A percentile compares a stretch with the other conserved stretches of the same genome.
Evolutionary conservation across 805 yeast species (phyloP).

Genomic region (Saccharomycopsis schoenii): DNA sequence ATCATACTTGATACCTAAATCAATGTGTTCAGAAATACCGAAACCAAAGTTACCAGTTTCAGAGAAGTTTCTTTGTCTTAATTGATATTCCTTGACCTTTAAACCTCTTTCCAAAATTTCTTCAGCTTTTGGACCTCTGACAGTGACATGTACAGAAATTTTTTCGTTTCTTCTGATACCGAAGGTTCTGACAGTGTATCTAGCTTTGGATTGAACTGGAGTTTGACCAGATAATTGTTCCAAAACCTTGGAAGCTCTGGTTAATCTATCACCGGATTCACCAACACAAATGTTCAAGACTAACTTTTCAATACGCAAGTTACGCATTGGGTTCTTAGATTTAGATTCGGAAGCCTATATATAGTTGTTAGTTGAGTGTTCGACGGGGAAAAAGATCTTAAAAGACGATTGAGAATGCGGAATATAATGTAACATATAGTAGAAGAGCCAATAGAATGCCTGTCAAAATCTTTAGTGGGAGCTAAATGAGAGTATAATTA

Average conservation of each 20-base stretch:
- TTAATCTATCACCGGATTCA: conserved; percentile 99
- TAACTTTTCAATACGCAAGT: conserved; percentile 96
- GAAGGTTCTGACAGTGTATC: conserved; percentile 99
- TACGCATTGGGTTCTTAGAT: conserved; percentile 95
- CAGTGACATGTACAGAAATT: conserved; percentile 98
- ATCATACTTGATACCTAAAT: conserved; percentile 99
- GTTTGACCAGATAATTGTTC: conserved; percentile 99
- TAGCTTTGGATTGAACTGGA: conserved; percentile 99
- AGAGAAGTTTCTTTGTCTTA: conserved; percentile 89
- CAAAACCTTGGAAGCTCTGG: conserved; percentile 99
- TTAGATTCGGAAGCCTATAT: conserved; percentile 28
- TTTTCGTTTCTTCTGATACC: conserved; percentile 99
- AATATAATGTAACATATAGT: too few species aligned
- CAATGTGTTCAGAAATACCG: conserved; percentile 99
- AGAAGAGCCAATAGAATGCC: too few species aligned
- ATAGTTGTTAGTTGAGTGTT: neutral
- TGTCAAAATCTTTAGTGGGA: too few species aligned
- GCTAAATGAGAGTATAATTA: too few species aligned
- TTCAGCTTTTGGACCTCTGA: conserved; percentile 99
- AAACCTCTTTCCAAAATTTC: conserved; percentile 99
- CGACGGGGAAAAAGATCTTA: neutral
- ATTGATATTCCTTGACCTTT: conserved; percentile 99
- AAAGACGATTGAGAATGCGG: too few species aligned
- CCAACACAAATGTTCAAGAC: conserved; percentile 99
- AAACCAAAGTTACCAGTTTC: conserved; percentile 99